These are phyloP conservation scores for Fusarium marasasianum DNA, from an alignment of 2,329 filamentous ascomycete genomes.

Conservation along the genomic window DNA sequence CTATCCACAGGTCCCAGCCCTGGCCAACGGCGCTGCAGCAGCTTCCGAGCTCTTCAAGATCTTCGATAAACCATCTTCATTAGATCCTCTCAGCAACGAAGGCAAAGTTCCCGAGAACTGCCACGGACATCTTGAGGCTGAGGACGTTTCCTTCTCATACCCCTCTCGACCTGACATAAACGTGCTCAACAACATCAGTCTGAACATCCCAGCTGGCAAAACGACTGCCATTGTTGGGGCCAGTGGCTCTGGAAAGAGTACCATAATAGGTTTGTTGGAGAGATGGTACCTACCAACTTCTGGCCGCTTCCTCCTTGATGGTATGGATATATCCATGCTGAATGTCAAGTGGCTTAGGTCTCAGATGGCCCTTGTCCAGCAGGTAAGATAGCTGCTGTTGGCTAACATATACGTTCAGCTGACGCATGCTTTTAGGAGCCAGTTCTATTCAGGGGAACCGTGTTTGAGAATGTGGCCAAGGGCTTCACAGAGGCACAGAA, in stretches of 20 bases:
- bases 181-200: slow-evolving; percentile 63
- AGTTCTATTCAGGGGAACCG: slow-evolving; percentile 35
- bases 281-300: slow-evolving; percentile 64
- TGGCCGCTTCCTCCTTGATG: slow-evolving; percentile 53
- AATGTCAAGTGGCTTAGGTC: slow-evolving; percentile 58
- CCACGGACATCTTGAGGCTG: slow-evolving; percentile 58
- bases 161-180: slow-evolving; percentile 67
- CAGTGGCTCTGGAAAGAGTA: slow-evolving; percentile 75
- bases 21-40: slow-evolving; percentile 24
- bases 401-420: neutral
- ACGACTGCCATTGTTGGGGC: slow-evolving; percentile 77
- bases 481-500: slow-evolving; percentile 31
- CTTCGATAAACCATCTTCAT: slow-evolving; percentile 19
- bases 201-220: slow-evolving; percentile 66
- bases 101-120: neutral
- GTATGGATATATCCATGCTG: slow-evolving; percentile 48
- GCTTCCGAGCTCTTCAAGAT: slow-evolving; percentile 25
- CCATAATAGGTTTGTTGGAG: slow-evolving; percentile 72
- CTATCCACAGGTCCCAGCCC: slow-evolving; percentile 21
- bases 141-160: slow-evolving; percentile 72
- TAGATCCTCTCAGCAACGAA: slow-evolving; percentile 14
- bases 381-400: neutral
- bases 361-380: slow-evolving; percentile 55
- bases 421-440: slow-evolving; percentile 23
- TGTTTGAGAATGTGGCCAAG: slow-evolving; percentile 44